A percentile compares a stretch with the other conserved stretches of the same genome.
These are phyloP conservation scores for Tanacetum coccineum DNA, from an alignment of 129 eudicot genomes.

Conservation along the genomic window DNA sequence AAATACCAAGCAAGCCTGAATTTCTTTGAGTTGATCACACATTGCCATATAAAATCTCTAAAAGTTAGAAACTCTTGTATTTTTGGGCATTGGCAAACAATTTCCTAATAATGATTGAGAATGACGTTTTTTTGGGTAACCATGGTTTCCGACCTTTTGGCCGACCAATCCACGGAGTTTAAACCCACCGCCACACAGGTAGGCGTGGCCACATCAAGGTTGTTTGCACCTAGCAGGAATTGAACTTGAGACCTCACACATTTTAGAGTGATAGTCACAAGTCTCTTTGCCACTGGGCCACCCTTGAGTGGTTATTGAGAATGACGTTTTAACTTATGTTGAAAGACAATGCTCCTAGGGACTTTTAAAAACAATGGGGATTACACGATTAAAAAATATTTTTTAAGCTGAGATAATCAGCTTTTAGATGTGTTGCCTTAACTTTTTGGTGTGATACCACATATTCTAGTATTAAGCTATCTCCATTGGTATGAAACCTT, in stretches of 20 bases:
- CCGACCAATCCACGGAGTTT: too few species aligned
- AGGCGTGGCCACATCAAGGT: too few species aligned
- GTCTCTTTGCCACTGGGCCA: too few species aligned
- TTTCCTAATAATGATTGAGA: neutral
- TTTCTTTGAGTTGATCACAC: neutral
- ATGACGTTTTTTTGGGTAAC: neutral
- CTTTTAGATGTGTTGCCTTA: neutral
- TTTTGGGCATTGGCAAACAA: neutral
- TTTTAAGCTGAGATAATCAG: neutral
- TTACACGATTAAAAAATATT: neutral
- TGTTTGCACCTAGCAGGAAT: too few species aligned
- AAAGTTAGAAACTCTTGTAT: neutral
- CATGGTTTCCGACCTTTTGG: too few species aligned
- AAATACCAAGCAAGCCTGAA: neutral
- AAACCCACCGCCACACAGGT: too few species aligned
- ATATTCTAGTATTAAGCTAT: too few species aligned
- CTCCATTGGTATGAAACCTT: neutral
- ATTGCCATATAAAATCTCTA: neutral
- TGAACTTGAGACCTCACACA: too few species aligned
- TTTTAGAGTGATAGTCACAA: too few species aligned
- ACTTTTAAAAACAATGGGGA: neutral
- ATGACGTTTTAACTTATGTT: neutral
- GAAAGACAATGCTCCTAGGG: constrained; percentile 2
- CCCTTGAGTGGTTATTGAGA: neutral
- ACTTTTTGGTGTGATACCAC: neutral